Base-by-base conservation (phyloP, 2,329 filamentous ascomycete species). In the Xylariaceae sp. region DNA sequence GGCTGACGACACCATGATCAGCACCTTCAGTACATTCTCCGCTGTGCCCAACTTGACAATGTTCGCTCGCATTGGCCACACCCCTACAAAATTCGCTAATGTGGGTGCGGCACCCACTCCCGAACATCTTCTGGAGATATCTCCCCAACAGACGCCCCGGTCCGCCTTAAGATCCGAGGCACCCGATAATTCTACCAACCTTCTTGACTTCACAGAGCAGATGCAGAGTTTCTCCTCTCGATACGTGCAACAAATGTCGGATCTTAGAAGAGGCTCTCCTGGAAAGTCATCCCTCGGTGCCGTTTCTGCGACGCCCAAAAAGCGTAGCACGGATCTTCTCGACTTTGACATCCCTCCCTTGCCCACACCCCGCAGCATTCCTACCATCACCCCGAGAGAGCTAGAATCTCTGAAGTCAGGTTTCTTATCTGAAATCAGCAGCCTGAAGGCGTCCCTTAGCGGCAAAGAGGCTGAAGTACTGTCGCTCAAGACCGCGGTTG, bases 261-360 rank as follows among this genome's bases (percentile, higher is more conserved):
- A 69, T 64, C 72, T 68, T 42, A 62, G 62, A 47, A 51, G 56
- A 62, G 67, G 62, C 44, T 81, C 84, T 0, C 80, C 84, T 0
- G 72, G 71, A 4, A 71, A 68, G 51, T 67, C 68, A 32, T 59
- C 56, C 2, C 65, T 61, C 29, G 60, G 52, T 47, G 57, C 55
- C 2, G 55, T 67, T 4, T 62, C 67, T 11, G 70, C 70, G 4
- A 82, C 81, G 0, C 80, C 81, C 2, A 73, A 74, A 51, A 76
- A 75, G 26, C 73, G 71, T 45, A 84, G 88, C 62, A 78, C 84
- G 35, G 89, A 87, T 65, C 80, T 94, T 43, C 81, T 95, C 46
- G 90, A 95, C 71, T 94, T 95, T 68, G 94, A 97, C 65, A 87
- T 97, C 7, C 91, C 91, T n/a, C 90, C 92, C 0, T 85, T 91